Conservation (phyloP, 108 stramenopile genomes). For the Pseudonitzschia pungens region DNA sequence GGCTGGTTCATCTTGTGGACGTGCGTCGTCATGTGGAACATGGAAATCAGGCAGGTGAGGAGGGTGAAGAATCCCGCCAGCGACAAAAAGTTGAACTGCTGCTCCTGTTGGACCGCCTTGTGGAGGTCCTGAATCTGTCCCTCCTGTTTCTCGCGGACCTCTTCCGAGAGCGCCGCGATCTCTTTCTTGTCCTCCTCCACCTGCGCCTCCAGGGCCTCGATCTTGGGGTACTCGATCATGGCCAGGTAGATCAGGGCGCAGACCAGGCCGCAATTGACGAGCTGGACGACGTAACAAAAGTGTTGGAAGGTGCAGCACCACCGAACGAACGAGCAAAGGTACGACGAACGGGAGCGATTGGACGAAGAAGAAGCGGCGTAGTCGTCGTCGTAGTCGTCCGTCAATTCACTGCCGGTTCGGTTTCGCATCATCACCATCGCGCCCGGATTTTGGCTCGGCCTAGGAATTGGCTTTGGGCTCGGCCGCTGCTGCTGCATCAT, state of each 20-base stretch:
- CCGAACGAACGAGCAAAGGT: not conserved
- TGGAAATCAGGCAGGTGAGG: conserved; percentile 68
- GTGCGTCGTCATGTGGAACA: conserved; percentile 83
- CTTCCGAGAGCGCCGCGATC: conserved; percentile 27
- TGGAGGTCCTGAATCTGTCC: conserved; percentile 42
- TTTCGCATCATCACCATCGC: too few relatives aligned
- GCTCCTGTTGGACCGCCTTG: conserved; percentile 40
- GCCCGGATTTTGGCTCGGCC: too few relatives aligned
- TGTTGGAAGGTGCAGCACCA: conserved; percentile 3
- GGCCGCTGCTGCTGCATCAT: too few relatives aligned
- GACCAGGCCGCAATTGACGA: conserved; percentile 6
- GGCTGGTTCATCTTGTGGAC: conserved; percentile 75
- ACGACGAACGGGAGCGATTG: not conserved
- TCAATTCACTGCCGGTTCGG: too few relatives aligned
- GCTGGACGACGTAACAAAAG: conserved; percentile 16
- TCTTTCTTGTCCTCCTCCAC: conserved; percentile 26
- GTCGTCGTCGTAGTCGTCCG: not conserved
- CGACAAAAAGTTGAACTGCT: conserved; percentile 58
- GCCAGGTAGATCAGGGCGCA: conserved; percentile 7
- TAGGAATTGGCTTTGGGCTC: too few relatives aligned
- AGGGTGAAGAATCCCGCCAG: conserved; percentile 82
- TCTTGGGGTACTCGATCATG: conserved; percentile 7
- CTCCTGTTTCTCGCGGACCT: conserved; percentile 41
- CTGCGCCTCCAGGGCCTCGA: conserved; percentile 6
- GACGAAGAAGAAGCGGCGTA: not conserved